Base-by-base conservation (phyloP, 1,284 basidiomycete species). In the Pisolithus thermaeus region DNA sequence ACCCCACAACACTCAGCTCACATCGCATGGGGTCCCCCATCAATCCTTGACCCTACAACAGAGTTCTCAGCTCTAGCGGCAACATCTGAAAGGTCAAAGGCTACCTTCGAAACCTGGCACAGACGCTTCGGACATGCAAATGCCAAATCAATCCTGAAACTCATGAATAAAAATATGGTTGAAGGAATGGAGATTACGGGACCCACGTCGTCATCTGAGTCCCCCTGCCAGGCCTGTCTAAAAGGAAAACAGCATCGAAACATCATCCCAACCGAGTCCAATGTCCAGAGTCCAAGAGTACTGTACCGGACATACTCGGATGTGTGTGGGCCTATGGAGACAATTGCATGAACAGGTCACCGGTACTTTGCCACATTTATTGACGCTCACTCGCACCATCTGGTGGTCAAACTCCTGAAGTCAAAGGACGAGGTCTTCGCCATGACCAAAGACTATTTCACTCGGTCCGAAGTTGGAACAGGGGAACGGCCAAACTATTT, bases 121-220 rank as follows among this genome's bases (percentile, higher is more conserved):
- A 27, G 38, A 5, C 39, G 35, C 20, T 36, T 58, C 30, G 45
- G 50, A 30, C 50, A 59, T 25, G 36, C 42, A 28, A 52, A 47
- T 16, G 18, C 30, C 23, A 23, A 46, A 23, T 45, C 36, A 6
- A 23, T 52, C 22, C 27, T 44, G 30, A 46, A 50, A 28, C 14
- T 58, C 45, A 25, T 35, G 12, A 22, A 45, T 25, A 53, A 57
- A 39, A 51, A 52, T 11, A 49, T 55, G 47, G 51, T 59, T 18
- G 40, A 38, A 7, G 56, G 56, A 8, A 47, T 58, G 27, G 40
- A 30, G 28, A 11, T 40, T 20, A 37, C 55, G 27, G 53, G 46
- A 12, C 36, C n/a, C 50, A 32, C 25, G 59, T 30, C 30, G 42
- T 12, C 12, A 22, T 7, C 39, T 38, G 38, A 45, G 36, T n/a